These are phyloP conservation scores for Volutella citrinella DNA, from an alignment of 2,329 filamentous ascomycete species.

Conservation along the genomic window DNA sequence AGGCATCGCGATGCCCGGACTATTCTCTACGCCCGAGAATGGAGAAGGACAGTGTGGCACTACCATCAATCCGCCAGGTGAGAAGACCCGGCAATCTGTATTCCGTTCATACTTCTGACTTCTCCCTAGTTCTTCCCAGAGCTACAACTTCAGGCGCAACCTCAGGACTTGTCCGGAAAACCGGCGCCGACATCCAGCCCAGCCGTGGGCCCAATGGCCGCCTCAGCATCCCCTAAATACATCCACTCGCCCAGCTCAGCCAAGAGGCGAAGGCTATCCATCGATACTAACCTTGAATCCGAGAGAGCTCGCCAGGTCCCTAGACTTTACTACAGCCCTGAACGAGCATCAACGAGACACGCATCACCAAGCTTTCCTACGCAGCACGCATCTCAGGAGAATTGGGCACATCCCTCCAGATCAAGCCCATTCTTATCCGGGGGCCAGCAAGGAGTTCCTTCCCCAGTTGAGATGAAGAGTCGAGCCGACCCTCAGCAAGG, in stretches of 20 bases:
- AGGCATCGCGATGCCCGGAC: conserved; percentile 32
- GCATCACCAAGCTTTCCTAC: conserved; percentile 32
- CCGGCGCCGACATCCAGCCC: conserved; percentile 33
- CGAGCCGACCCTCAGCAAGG: conserved; percentile 33
- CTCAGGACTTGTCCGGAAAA: conserved; percentile 29
- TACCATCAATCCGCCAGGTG: conserved; percentile 55
- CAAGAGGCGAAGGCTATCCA: conserved; percentile 46
- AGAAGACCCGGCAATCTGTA: conserved; percentile 4
- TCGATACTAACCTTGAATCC: conserved; percentile 37
- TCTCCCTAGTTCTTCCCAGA: conserved; percentile 46
- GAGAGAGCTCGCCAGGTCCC: conserved; percentile 44
- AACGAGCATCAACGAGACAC: conserved; percentile 28
- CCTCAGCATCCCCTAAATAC: conserved; percentile 45
- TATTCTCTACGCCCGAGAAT: conserved; percentile 32
- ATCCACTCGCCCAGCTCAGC: conserved; percentile 45
- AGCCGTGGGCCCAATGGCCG: conserved; percentile 29
- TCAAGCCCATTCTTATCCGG: conserved; percentile 34
- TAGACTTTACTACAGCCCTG: conserved; percentile 41
- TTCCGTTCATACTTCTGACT: conserved; percentile 18
- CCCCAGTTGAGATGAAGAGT: conserved; percentile 32
- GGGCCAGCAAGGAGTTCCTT: conserved; percentile 23
- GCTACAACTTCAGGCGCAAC: conserved; percentile 32
- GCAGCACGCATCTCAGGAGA: conserved; percentile 27
- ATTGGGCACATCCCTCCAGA: conserved; percentile 31
- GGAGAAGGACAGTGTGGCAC: conserved; percentile 40